Base-by-base conservation (phyloP, 2,329 filamentous ascomycete genomes). In the Sporothrix schenckii region DNA sequence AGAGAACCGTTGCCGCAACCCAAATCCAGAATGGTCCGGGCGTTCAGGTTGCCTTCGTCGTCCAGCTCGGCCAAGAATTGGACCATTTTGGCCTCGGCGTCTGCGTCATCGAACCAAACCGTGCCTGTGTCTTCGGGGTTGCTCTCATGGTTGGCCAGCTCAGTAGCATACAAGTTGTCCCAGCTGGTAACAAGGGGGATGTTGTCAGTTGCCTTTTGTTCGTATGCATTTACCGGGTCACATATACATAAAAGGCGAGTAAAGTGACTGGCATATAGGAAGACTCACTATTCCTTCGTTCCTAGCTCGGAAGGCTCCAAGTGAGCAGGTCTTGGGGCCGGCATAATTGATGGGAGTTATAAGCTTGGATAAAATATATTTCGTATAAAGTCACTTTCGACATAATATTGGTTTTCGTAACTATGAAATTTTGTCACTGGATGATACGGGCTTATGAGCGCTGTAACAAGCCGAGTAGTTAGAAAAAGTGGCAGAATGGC, bases 1-100 rank as follows among this genome's bases (percentile, higher is more conserved):
- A 98, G 86, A 75, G 93, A 92, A 1, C 94, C 95, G 81, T 99
- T 99, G 1, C 95, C 95, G 13, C 93, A 97, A 24, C 95, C 95
- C 0, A 99, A 85, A 78, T 99, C 95, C 0, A 98, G 84, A 72
- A 97, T 89, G 1, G 52, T 81, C 13, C 87, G 83, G n/a, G 79
- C 76, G 5, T 76, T 66, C n/a, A 77, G 72, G 52, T 75, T 71
- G 49, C 30, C 54, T 73, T 81, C 72, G 76, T 75, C 65, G 49
- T 69, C 68, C 13, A 56, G 47, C 21, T 68, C 47, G 53, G 69
- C 87, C 78, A 97, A 86, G 78, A 91, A 93, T 11, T 83, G 79
- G 30, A 97, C 80, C 72, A 97, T 88, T 77, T 94, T 94, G 73
- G 89, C 85, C 77, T 97, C 92, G 72, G 95, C 95, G 77, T 91